These are phyloP conservation scores for Favolaschia claudopus DNA, from an alignment of 768 basidiomycete species.

Conservation along the genomic window DNA sequence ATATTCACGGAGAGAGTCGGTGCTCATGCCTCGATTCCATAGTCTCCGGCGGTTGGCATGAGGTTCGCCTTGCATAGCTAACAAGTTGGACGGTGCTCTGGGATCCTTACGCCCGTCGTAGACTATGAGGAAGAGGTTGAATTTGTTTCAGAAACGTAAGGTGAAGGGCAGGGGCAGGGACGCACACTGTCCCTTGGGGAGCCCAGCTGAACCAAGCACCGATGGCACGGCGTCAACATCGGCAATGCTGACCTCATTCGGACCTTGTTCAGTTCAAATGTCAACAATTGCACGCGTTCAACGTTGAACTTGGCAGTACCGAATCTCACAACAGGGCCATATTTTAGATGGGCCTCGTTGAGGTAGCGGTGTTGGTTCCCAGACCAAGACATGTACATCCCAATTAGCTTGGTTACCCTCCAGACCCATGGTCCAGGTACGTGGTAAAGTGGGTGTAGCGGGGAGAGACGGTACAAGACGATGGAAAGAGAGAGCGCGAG, in stretches of 20 bases:
- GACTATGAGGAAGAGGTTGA: neutral
- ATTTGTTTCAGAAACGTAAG: neutral
- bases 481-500: constrained; percentile 39
- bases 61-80: constrained; percentile 9
- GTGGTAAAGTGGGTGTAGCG: constrained; percentile 58
- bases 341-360: constrained; percentile 54
- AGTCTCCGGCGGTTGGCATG: no score
- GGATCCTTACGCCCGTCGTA: constrained; percentile 15
- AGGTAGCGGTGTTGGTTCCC: constrained; percentile 56
- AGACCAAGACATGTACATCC: constrained; percentile 38
- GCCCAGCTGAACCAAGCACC: constrained; percentile 11
- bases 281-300: neutral
- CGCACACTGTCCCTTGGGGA: constrained; percentile 21
- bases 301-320: constrained; percentile 40
- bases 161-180: neutral
- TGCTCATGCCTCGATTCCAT: no score
- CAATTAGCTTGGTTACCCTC: constrained; percentile 48
- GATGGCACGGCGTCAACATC: constrained; percentile 16
- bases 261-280: neutral
- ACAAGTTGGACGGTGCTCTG: neutral
- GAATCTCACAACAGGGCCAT: constrained; percentile 63
- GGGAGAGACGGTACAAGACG: constrained; percentile 55
- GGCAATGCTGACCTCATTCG: constrained; percentile 16
- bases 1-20: no score
- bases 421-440: constrained; percentile 56